Evolutionary conservation across 2,329 filamentous ascomycete species (phyloP).

Genomic region (Diaporthe helianthi): DNA sequence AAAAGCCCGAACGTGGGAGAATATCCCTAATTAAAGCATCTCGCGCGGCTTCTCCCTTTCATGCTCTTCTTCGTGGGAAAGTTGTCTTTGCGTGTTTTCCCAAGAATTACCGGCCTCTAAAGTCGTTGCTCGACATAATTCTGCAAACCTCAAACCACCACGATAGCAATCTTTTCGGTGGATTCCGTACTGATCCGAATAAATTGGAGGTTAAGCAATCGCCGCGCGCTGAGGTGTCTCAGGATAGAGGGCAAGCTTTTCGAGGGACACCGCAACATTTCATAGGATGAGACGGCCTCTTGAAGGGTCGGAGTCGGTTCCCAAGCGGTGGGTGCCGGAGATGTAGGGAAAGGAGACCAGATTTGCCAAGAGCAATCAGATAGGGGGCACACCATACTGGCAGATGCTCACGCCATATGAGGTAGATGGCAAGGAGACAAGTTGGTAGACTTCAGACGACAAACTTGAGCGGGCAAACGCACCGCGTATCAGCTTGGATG

Average conservation of each 20-base stretch:
- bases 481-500: not conserved
- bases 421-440: not conserved
- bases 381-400: not conserved
- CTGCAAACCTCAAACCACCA: slow-evolving; percentile 8
- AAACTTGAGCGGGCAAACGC: slow-evolving; percentile 31
- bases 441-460: slow-evolving; percentile 21
- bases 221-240: slow-evolving; percentile 24
- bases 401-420: not conserved
- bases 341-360: no score
- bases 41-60: not conserved
- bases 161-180: not conserved
- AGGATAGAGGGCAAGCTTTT: slow-evolving; percentile 1
- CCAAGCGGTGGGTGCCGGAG: not conserved
- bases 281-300: not conserved
- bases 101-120: not conserved
- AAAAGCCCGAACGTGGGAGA: not conserved
- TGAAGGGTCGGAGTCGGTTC: not conserved
- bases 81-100: not conserved
- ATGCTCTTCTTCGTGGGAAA: not conserved
- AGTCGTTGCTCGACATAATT: not conserved
- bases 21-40: not conserved
- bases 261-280: slow-evolving; percentile 1
- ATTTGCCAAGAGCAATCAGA: slow-evolving; percentile 9
- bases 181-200: not conserved
- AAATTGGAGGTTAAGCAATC: not conserved